These are phyloP conservation scores for Pichia paraexigua DNA, from an alignment of 805 yeast genomes.

Conservation along the genomic window DNA sequence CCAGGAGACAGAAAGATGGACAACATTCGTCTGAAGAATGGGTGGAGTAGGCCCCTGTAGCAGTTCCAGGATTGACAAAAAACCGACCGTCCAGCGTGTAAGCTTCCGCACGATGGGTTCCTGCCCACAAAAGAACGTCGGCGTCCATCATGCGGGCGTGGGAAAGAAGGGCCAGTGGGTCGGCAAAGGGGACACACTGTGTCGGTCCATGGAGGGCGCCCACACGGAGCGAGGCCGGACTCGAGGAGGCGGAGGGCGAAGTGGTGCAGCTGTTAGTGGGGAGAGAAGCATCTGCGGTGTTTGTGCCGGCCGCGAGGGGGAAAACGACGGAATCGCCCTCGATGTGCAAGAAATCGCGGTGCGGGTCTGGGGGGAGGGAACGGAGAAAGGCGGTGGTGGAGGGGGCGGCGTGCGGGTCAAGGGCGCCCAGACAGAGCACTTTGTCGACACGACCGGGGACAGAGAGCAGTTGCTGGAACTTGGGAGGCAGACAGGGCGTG, in stretches of 20 bases:
- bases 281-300: no score
- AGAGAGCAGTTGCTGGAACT: not conserved
- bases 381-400: not conserved
- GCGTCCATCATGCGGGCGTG: slow-evolving; percentile 88
- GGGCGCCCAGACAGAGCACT: not conserved
- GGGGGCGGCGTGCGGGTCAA: not conserved
- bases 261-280: no score
- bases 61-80: slow-evolving; percentile 94
- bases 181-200: slow-evolving; percentile 24
- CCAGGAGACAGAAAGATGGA: slow-evolving; percentile 86
- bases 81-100: slow-evolving; percentile 87
- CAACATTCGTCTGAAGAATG: slow-evolving; percentile 22
- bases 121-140: slow-evolving; percentile 82
- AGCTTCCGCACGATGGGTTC: slow-evolving; percentile 88
- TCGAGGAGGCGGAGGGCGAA: not conserved
- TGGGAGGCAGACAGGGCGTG: not conserved
- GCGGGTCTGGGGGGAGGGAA: not conserved
- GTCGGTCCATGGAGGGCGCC: not conserved
- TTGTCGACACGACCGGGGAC: not conserved
- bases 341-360: not conserved
- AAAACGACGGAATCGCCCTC: not conserved
- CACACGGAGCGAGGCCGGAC: not conserved
- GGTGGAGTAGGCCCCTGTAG: slow-evolving; percentile 75
- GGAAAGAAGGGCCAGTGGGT: slow-evolving; percentile 74
- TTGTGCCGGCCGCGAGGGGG: not conserved